Evolutionary conservation across 176 grass and related monocot species (phyloP).

Genomic region (Carex kokanica): DNA sequence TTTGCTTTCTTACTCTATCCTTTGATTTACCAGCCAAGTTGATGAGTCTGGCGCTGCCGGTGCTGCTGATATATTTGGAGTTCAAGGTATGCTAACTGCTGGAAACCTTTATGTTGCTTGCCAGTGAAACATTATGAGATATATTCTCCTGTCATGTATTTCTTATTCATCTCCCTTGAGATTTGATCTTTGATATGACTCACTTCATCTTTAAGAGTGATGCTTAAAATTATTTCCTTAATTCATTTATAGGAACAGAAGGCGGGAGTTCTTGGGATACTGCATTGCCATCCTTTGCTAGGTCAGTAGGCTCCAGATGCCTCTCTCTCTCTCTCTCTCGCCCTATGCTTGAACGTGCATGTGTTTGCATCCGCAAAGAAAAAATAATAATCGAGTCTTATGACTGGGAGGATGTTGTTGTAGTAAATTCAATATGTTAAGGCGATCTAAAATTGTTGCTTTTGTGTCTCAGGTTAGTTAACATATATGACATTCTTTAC

Average conservation of each 20-base stretch:
- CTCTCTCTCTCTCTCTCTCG: neutral
- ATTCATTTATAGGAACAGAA: slow-evolving; percentile 45
- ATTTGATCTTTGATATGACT: neutral
- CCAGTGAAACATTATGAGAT: slow-evolving; percentile 13
- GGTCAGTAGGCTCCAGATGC: slow-evolving; percentile 38
- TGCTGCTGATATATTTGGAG: slow-evolving; percentile 50
- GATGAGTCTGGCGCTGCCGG: slow-evolving; percentile 40
- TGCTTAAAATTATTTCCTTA: slow-evolving; percentile 7
- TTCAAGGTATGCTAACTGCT: slow-evolving; percentile 36
- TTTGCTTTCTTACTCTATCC: neutral
- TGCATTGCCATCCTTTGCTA: slow-evolving; percentile 71
- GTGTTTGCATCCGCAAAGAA: neutral
- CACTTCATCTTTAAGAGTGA: neutral
- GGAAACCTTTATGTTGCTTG: slow-evolving; percentile 33
- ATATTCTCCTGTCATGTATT: neutral
- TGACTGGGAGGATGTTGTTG: neutral
- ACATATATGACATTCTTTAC: slow-evolving; percentile 1
- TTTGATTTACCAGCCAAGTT: slow-evolving; percentile 43
- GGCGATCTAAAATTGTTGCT: neutral
- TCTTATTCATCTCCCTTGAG: slow-evolving; percentile 14
- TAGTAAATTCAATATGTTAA: neutral
- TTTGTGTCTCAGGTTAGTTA: neutral
- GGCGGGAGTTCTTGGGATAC: slow-evolving; percentile 60
- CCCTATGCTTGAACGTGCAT: neutral
- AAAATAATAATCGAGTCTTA: neutral